Base-by-base conservation (phyloP, 805 yeast genomes). In the Scheffersomyces spartinae region DNA sequence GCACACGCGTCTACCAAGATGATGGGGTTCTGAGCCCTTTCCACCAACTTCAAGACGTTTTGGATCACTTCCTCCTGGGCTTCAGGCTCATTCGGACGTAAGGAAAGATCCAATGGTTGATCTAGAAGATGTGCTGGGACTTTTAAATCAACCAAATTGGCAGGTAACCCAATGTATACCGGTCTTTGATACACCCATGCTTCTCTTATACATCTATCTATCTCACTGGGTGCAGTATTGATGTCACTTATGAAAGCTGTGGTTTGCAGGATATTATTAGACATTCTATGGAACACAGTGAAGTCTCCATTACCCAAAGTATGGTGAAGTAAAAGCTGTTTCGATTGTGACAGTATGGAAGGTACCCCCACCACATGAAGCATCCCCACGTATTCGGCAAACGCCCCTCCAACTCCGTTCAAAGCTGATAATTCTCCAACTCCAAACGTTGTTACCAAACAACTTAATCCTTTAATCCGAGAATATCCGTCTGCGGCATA, bases 231-330 rank as follows among this genome's bases (percentile, higher is more conserved):
- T 2, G 55, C 55, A 13, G 42, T 34, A 28, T 24, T 30, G 31
- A 41, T 39, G 33, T 47, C 54, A 23, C 41, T 37, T 18, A 51
- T 36, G 28, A 50, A 43, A 3, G 51, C 46, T 3, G 54, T 43
- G 30, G 55, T 47, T 18, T 45, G 43, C 21, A 53, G 44, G 26
- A 51, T 48, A 42, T 43, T 39, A 31, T 43, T 39, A 29, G 55
- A 48, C 57, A 51, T 50, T 31, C 48, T 38, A 45, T 47, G 47
- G 43, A 46, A 51, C 15, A 50, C 57, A 23, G 62, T 50, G 42
- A 55, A 52, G 43, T 55, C 62, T 13, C 63, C 63, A 39, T 56
- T 55, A 23, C 63, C 63, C 43, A 56, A 48, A 17, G 63, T 56
- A 40, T 55, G 63, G 45, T 55, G 61, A 34, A 52, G 42, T 42